Evolutionary conservation across 148 eudicot species (phyloP).

Genomic region (Cornus controversa): DNA sequence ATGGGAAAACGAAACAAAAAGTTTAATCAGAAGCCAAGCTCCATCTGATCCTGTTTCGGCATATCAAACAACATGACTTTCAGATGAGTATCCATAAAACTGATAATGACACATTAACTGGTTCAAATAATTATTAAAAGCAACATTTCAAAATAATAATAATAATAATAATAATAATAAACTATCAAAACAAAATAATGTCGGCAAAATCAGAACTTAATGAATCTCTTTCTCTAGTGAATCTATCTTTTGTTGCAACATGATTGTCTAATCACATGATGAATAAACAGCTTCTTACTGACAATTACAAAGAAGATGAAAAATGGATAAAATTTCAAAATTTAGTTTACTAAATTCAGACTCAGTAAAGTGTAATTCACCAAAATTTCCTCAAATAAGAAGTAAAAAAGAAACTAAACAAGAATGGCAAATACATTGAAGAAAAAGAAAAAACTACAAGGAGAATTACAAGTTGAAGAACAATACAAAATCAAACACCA

Average conservation of each 20-base stretch:
- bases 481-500: background rate
- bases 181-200: background rate
- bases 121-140: background rate
- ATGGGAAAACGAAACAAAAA: background rate
- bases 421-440: background rate
- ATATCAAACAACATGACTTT: background rate
- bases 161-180: background rate
- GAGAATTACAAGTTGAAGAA: background rate
- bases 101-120: background rate
- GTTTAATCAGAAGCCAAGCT: background rate
- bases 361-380: background rate
- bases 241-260: too few relatives aligned
- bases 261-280: too few relatives aligned
- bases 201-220: too few relatives aligned
- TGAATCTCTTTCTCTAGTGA: background rate
- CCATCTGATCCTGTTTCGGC: too few relatives aligned
- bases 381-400: background rate
- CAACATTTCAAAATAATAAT: background rate
- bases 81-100: background rate
- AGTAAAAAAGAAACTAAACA: background rate
- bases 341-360: too few relatives aligned
- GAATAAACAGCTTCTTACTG: too few relatives aligned
- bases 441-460: background rate
- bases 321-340: too few relatives aligned
- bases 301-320: too few relatives aligned